Evolutionary conservation across 176 grass and related monocot species (phyloP).

Genomic region (Zoysia pacifica): DNA sequence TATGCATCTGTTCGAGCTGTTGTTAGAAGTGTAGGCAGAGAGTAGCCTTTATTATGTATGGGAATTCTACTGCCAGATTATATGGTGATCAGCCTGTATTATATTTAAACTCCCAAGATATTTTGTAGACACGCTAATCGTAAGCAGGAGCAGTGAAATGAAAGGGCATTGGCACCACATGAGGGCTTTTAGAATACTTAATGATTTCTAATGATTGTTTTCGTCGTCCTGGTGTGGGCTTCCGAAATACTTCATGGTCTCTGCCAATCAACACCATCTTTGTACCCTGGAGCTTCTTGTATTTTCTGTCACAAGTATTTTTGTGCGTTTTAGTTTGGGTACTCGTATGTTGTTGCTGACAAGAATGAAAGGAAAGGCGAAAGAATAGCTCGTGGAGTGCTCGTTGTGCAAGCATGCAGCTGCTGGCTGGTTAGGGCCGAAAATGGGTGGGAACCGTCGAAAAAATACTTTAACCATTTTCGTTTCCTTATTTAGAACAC

Average conservation of each 20-base stretch:
- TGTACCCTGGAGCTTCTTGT: background rate
- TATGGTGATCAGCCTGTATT: conserved; percentile 48
- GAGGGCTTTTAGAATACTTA: background rate
- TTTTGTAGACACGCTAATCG: conserved; percentile 41
- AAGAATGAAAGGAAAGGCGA: too few relatives aligned
- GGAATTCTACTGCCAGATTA: conserved; percentile 45
- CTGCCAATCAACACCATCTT: background rate
- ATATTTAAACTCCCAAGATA: conserved; percentile 45
- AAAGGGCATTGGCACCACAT: conserved; percentile 19
- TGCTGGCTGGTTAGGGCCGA: background rate
- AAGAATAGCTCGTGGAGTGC: background rate
- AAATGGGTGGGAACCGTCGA: too few relatives aligned
- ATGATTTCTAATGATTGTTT: background rate
- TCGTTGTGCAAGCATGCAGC: background rate
- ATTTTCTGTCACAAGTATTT: background rate
- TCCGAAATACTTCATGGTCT: too few relatives aligned
- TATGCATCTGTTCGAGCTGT: conserved; percentile 35
- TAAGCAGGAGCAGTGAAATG: conserved; percentile 41
- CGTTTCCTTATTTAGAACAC: too few relatives aligned
- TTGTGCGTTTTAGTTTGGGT: background rate
- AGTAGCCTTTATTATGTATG: conserved; percentile 47
- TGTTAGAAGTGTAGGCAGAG: conserved; percentile 43
- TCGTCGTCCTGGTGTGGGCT: background rate
- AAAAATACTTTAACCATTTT: too few relatives aligned
- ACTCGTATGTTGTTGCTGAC: too few relatives aligned